Base-by-base conservation (phyloP, 345 rosid genomes). In the Salix udensis region DNA sequence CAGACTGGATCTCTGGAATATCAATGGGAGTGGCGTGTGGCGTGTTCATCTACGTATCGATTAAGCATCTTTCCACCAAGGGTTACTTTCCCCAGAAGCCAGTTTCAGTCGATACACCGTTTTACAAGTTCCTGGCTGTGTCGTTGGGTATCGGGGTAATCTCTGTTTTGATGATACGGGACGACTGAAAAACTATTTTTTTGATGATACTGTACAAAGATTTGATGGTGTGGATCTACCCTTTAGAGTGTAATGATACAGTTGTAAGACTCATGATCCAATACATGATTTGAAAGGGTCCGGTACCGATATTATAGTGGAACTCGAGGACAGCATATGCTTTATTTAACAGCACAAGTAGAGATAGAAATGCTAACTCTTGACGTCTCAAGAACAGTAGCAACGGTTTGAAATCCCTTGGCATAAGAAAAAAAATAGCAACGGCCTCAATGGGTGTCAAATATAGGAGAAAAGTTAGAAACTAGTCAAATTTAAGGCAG, bases 1-100 rank as follows among this genome's bases (percentile, higher is more conserved):
- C 96, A 0, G 94, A 88, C 76, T 94, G 94, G 97, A 85, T 87
- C 68, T 92, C 78, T 39, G 94, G 94, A 26, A 84, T 92, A 50
- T 90, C 97, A 2, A 90, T 87, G 92, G 91, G 94, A 28, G 72
- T 94, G 68, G 97, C 98, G 0, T 88, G 98, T 68, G 96, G 98
- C 13, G 85, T 94, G 28, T 92, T 92, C 79, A 50, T 92, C 68
- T 93, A 89, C 62, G 95, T 93, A 5, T 85, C 97, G 0, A 90
- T 93, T 68, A 91, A 90, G 75, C 95, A 91, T 83, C 85, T 91
- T 58, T 68, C 91, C 30, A 70, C 90, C 15, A 89, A 92, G 80
- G 92, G 97, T 9, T 89, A 88, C 81, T 30, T 19, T 5, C 89
- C 92, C 1, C 85, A 28, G 11, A 73, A 48, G 30, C 6, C 34